A percentile compares a stretch with the other conserved stretches of the same genome.
Evolutionary conservation across 2,329 filamentous ascomycete genomes (phyloP).

Genomic region (Xylariomycetidae sp.): DNA sequence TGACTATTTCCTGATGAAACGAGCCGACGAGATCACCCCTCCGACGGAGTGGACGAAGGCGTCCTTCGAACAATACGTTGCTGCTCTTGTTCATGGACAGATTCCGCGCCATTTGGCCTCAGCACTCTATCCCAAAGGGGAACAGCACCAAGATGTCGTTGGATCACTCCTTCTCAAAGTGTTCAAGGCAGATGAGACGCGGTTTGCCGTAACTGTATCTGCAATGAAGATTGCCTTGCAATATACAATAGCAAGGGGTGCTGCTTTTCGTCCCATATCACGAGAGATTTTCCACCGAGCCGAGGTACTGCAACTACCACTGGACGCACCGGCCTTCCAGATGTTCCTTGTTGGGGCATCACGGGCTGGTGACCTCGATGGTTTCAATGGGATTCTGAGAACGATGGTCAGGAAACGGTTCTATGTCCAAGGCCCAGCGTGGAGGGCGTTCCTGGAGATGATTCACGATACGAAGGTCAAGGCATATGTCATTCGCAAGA

Average conservation of each 20-base stretch:
- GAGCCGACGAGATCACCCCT: constrained; percentile 19
- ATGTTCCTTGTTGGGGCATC: constrained; percentile 19
- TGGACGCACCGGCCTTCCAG: constrained; percentile 22
- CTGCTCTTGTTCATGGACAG: constrained; percentile 18
- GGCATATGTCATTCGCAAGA: constrained; percentile 39
- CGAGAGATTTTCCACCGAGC: constrained; percentile 17
- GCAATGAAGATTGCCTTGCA: constrained; percentile 23
- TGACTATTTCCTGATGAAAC: constrained; percentile 13
- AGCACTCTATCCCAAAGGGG: constrained; percentile 16
- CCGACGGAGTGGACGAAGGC: constrained; percentile 21
- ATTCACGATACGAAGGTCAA: constrained; percentile 32
- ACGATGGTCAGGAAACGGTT: constrained; percentile 21
- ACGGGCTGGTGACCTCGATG: constrained; percentile 18
- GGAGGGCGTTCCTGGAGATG: constrained; percentile 31
- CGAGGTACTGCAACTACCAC: constrained; percentile 13
- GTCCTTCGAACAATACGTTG: constrained; percentile 24
- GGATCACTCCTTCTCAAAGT: constrained; percentile 16
- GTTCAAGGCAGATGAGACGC: constrained; percentile 19
- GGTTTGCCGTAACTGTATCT: constrained; percentile 14
- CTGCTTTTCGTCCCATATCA: constrained; percentile 15
- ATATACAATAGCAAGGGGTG: constrained; percentile 16
- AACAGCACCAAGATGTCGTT: constrained; percentile 22
- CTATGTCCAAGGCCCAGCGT: constrained; percentile 16
- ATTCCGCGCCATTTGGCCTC: constrained; percentile 17
- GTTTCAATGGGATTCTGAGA: constrained; percentile 19